Percentiles rank a stretch among this genome's conserved stretches.
These are phyloP conservation scores for Macroventuria anomochaeta DNA, from an alignment of 2,329 filamentous ascomycete species.

Conservation along the genomic window DNA sequence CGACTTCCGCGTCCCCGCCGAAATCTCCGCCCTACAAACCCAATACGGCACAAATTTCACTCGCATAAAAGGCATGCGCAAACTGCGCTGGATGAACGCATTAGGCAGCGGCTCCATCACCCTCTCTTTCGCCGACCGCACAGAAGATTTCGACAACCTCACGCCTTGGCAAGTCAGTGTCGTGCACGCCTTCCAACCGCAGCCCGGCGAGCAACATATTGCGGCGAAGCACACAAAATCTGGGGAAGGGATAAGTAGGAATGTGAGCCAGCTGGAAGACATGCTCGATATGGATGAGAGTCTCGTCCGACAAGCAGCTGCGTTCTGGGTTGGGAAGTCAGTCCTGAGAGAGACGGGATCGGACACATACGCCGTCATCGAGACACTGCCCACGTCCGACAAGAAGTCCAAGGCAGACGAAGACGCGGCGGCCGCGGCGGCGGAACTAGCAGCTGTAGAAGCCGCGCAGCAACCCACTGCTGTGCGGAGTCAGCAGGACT, in stretches of 20 bases:
- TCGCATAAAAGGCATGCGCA: conserved; percentile 79
- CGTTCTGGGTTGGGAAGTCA: conserved; percentile 73
- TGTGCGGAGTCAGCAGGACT: conserved; percentile 59
- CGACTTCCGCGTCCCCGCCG: conserved; percentile 67
- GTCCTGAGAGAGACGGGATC: conserved; percentile 62
- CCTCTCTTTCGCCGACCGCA: conserved; percentile 82
- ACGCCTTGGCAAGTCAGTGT: conserved; percentile 89
- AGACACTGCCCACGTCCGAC: conserved; percentile 51
- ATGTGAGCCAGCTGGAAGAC: conserved; percentile 55
- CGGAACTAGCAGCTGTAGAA: conserved; percentile 44
- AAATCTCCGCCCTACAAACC: conserved; percentile 67
- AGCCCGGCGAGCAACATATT: conserved; percentile 44
- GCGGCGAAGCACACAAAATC: conserved; percentile 23
- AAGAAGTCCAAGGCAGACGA: conserved; percentile 31
- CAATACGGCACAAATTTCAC: conserved; percentile 80
- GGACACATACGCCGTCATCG: conserved; percentile 71
- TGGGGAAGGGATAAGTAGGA: conserved; percentile 47
- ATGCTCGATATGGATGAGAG: conserved; percentile 74
- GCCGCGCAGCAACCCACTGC: conserved; percentile 55
- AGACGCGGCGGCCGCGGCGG: conserved; percentile 48
- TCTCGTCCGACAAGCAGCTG: conserved; percentile 70
- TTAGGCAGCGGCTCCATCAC: conserved; percentile 81
- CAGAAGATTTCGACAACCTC: conserved; percentile 73
- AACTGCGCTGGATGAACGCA: conserved; percentile 86
- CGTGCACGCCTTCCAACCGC: conserved; percentile 77